A percentile compares a stretch with the other conserved stretches of the same genome.
These are phyloP conservation scores for Dryas integrifolia DNA, from an alignment of 331 rosid species.

Conservation along the genomic window DNA sequence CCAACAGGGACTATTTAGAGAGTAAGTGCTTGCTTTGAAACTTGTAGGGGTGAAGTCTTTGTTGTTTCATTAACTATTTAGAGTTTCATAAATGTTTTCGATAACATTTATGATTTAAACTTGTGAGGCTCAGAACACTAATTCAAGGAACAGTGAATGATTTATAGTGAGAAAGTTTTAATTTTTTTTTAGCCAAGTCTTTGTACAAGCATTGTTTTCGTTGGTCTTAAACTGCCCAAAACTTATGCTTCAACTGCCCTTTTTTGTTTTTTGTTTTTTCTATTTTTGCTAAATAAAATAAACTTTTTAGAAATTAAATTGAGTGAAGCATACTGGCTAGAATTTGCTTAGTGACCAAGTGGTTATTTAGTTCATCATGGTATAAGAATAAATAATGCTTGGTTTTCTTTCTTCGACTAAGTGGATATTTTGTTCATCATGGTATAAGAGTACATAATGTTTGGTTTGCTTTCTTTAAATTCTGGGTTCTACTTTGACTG, in stretches of 20 bases:
- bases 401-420: neutral
- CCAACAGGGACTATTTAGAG: neutral
- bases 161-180: neutral
- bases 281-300: neutral
- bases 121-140: neutral
- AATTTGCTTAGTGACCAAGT: neutral
- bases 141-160: neutral
- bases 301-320: neutral
- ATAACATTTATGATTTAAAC: neutral
- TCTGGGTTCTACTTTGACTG: neutral
- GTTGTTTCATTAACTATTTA: neutral
- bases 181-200: neutral
- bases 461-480: neutral
- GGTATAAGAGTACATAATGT: neutral
- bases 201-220: neutral
- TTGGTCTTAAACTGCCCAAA: neutral
- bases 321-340: neutral
- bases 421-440: neutral
- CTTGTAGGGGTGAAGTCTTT: neutral
- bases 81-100: neutral
- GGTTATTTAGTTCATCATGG: neutral
- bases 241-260: neutral
- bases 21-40: constrained; percentile 1
- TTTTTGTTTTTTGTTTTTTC: no score
- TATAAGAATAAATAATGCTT: neutral